Percentiles rank a stretch among this genome's conserved stretches.
These are phyloP conservation scores for Saccharomycopsis hybrid DNA, from an alignment of 1,139 yeast species.

Conservation along the genomic window DNA sequence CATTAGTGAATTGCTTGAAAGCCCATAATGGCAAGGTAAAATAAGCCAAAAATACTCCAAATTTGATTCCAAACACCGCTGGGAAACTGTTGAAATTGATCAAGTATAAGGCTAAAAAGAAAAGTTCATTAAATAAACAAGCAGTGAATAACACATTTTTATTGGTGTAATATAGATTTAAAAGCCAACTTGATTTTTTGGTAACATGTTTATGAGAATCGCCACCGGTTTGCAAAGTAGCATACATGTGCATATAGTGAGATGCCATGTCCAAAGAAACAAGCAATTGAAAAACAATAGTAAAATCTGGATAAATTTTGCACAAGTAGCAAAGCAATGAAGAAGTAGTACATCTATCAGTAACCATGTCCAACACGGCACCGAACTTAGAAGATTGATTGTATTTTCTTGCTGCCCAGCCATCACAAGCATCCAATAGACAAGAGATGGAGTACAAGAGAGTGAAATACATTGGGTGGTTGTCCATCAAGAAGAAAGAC, in stretches of 20 bases:
- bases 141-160: slow-evolving; percentile 76
- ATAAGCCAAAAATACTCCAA: slow-evolving; percentile 60
- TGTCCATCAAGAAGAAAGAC: slow-evolving; percentile 75
- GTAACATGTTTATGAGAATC: slow-evolving; percentile 81
- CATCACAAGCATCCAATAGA: slow-evolving; percentile 92
- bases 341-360: slow-evolving; percentile 95
- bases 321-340: slow-evolving; percentile 82
- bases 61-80: slow-evolving; percentile 40
- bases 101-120: slow-evolving; percentile 84
- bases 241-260: slow-evolving; percentile 98
- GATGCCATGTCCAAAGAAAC: slow-evolving; percentile 87
- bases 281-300: slow-evolving; percentile 73
- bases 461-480: slow-evolving; percentile 75
- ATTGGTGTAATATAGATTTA: slow-evolving; percentile 82
- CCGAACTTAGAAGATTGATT: slow-evolving; percentile 91
- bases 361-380: slow-evolving; percentile 97
- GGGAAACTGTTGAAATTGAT: slow-evolving; percentile 42
- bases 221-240: slow-evolving; percentile 76
- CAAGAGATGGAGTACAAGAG: slow-evolving; percentile 81
- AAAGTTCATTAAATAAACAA: slow-evolving; percentile 88
- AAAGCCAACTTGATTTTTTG: slow-evolving; percentile 59
- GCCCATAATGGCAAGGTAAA: slow-evolving; percentile 80
- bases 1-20: slow-evolving; percentile 86
- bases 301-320: slow-evolving; percentile 45
- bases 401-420: slow-evolving; percentile 85